Percentiles rank a stretch among this genome's conserved stretches.
phyloP scores from a whole-genome alignment of 2,329 filamentous ascomycete genomes.

The Diplocarpon mali region DNA sequence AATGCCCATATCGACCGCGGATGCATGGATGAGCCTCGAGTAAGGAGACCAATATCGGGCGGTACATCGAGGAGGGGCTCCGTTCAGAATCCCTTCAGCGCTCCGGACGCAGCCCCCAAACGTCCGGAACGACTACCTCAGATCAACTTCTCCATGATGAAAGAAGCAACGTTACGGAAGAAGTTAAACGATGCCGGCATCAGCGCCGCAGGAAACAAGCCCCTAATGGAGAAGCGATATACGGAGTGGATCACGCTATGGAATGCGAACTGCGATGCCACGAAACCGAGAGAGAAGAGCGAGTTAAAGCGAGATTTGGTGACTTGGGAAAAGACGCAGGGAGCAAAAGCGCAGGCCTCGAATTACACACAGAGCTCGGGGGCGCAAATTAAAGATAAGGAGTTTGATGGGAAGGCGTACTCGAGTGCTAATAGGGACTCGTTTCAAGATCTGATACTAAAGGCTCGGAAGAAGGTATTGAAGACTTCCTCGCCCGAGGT shows the following conservation, averaged over 20 bases:
- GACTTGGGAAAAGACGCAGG: slow-evolving; percentile 76
- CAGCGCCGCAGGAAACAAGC: slow-evolving; percentile 54
- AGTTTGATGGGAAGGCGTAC: slow-evolving; percentile 76
- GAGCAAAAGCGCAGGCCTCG: slow-evolving; percentile 41
- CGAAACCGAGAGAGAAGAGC: slow-evolving; percentile 54
- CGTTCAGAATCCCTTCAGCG: slow-evolving; percentile 4
- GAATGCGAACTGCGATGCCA: slow-evolving; percentile 93
- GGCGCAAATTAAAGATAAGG: slow-evolving; percentile 66
- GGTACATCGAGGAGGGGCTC: slow-evolving; percentile 1
- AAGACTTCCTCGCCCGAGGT: slow-evolving; percentile 6
- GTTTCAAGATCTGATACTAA: slow-evolving; percentile 71
- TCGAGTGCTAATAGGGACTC: slow-evolving; percentile 59
- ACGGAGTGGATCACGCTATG: slow-evolving; percentile 91
- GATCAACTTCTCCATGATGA: slow-evolving; percentile 80
- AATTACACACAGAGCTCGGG: slow-evolving; percentile 30
- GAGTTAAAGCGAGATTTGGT: slow-evolving; percentile 73
- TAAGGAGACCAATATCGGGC: neutral
- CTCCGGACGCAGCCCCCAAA: slow-evolving; percentile 19
- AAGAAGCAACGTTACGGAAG: slow-evolving; percentile 63
- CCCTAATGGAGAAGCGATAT: slow-evolving; percentile 67
- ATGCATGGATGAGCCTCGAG: slow-evolving; percentile 15
- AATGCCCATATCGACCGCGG: slow-evolving; percentile 66
- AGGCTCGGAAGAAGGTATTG: slow-evolving; percentile 42
- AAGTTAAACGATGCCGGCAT: slow-evolving; percentile 77
- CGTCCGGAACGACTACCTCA: slow-evolving; percentile 45